These are phyloP conservation scores for Osmozyma mogii DNA, from an alignment of 805 yeast species.

Conservation along the genomic window DNA sequence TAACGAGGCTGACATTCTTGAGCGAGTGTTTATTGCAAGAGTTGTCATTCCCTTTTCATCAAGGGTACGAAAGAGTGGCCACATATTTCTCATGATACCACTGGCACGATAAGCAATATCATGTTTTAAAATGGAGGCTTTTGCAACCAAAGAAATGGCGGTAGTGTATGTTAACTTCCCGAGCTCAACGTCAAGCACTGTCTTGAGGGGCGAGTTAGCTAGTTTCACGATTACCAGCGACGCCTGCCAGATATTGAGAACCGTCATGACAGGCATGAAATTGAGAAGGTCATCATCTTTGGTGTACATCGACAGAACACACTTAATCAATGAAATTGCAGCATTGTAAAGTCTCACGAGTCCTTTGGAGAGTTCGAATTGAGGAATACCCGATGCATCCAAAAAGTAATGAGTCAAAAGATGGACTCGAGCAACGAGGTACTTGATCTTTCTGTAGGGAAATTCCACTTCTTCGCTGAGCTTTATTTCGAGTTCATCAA, in stretches of 20 bases:
- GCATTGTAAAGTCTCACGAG: slow-evolving; percentile 74
- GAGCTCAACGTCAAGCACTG: slow-evolving; percentile 56
- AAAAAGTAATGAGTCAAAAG: slow-evolving; percentile 74
- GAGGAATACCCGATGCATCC: slow-evolving; percentile 46
- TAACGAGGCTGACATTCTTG: slow-evolving; percentile 87
- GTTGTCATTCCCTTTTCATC: slow-evolving; percentile 41
- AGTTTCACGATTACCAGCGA: slow-evolving; percentile 76
- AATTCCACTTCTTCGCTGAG: slow-evolving; percentile 41
- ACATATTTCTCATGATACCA: slow-evolving; percentile 88
- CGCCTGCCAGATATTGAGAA: slow-evolving; percentile 86
- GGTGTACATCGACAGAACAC: slow-evolving; percentile 53
- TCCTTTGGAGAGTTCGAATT: slow-evolving; percentile 62
- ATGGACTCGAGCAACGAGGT: slow-evolving; percentile 74
- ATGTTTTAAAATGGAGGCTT: slow-evolving; percentile 81
- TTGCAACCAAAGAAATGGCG: slow-evolving; percentile 61
- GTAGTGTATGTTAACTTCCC: slow-evolving; percentile 64
- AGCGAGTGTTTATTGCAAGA: slow-evolving; percentile 51
- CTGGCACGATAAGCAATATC: slow-evolving; percentile 90
- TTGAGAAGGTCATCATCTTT: slow-evolving; percentile 56
- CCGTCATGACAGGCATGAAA: slow-evolving; percentile 77
- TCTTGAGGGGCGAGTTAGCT: slow-evolving; percentile 64
- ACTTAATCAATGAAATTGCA: slow-evolving; percentile 61
- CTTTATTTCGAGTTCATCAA: slow-evolving; percentile 68
- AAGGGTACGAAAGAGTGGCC: slow-evolving; percentile 76
- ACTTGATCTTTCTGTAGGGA: slow-evolving; percentile 59